Conservation (phyloP, 371 early-diverging fungal species). For the Mucor lusitanicus region DNA sequence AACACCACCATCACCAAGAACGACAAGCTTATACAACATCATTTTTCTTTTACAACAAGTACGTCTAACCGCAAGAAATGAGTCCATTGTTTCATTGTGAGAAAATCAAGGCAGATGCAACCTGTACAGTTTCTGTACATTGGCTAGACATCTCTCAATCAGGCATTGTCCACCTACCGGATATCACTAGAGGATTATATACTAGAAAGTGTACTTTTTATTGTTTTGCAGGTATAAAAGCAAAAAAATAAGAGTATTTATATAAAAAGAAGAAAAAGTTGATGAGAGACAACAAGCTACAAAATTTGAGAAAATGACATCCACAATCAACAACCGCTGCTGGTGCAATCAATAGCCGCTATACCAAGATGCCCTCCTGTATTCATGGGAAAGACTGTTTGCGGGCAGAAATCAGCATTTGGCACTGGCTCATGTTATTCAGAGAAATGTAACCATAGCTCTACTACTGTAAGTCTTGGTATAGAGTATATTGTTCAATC, state of each 20-base stretch:
- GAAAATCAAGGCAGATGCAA: not conserved
- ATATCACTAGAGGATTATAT: not conserved
- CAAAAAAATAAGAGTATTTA: not conserved
- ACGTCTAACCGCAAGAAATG: not conserved
- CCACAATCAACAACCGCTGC: not conserved
- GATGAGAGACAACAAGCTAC: not conserved
- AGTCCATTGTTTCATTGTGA: not conserved
- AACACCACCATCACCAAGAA: constrained; percentile 50
- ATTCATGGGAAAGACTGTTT: not conserved
- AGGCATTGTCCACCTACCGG: not conserved
- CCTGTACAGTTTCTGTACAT: not conserved
- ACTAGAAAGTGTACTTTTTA: not conserved
- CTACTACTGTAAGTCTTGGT: not conserved
- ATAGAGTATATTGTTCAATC: not conserved
- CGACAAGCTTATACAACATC: constrained; percentile 39
- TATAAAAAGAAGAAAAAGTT: not conserved
- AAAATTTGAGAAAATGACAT: not conserved
- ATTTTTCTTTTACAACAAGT: constrained; percentile 12
- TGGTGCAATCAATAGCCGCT: not conserved
- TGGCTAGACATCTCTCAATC: not conserved
- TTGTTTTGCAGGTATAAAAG: not conserved
- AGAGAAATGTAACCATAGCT: not conserved
- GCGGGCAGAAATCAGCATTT: not conserved
- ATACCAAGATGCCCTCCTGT: not conserved
- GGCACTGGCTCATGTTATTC: not conserved